Percentiles rank a stretch among this genome's conserved stretches.
phyloP scores from a whole-genome alignment of 106 monocot species.

The Platanthera zijinensis region DNA sequence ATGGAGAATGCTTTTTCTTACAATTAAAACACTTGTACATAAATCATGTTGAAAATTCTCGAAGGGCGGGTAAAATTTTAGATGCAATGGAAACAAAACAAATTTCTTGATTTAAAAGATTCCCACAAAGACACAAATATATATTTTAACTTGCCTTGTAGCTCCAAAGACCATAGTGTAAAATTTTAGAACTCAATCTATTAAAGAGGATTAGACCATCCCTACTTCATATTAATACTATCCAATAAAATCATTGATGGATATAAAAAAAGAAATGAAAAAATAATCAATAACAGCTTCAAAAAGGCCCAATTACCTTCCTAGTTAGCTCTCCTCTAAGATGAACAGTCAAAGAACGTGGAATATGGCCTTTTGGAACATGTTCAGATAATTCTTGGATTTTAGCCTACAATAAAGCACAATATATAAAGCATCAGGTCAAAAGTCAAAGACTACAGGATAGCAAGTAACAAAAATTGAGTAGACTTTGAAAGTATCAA shows the following conservation, averaged over 20 bases:
- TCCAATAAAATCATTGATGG: too few relatives aligned
- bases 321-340: conserved; percentile 94
- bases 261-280: conserved; percentile 7
- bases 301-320: conserved; percentile 45
- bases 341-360: conserved; percentile 89
- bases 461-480: background rate
- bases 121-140: too few relatives aligned
- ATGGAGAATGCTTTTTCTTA: background rate
- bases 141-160: too few relatives aligned
- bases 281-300: background rate
- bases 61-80: background rate
- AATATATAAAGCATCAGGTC: background rate
- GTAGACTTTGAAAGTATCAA: background rate
- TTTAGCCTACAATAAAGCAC: conserved; percentile 54
- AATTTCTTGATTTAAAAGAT: background rate
- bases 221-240: background rate
- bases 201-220: too few relatives aligned
- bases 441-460: background rate
- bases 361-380: conserved; percentile 99
- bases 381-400: conserved; percentile 98
- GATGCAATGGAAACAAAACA: background rate
- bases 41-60: background rate
- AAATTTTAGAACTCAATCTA: too few relatives aligned
- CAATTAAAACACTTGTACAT: background rate
- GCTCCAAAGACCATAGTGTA: too few relatives aligned